Conservation (phyloP, 2,329 filamentous ascomycete species). For the Aulographum hederae region DNA sequence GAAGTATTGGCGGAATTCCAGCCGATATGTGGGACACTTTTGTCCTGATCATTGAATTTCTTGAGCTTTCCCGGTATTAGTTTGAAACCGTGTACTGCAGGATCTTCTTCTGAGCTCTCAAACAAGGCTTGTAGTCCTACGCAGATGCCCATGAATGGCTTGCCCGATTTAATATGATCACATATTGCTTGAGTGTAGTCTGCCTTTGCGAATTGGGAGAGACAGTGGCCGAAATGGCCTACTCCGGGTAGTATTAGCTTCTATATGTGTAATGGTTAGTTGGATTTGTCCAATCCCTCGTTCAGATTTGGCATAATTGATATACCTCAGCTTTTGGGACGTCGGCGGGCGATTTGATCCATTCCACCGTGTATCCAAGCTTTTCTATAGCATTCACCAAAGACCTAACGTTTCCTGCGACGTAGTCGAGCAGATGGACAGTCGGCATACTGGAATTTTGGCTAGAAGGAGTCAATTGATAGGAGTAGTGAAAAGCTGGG, state of each 20-base stretch:
- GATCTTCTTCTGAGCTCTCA: slow-evolving; percentile 64
- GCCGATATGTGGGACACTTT: slow-evolving; percentile 96
- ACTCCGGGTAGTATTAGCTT: slow-evolving; percentile 92
- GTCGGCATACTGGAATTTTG: slow-evolving; percentile 43
- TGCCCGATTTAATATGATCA: slow-evolving; percentile 71
- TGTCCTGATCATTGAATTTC: slow-evolving; percentile 58
- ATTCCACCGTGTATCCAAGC: slow-evolving; percentile 80
- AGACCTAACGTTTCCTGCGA: slow-evolving; percentile 89
- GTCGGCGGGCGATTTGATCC: slow-evolving; percentile 73
- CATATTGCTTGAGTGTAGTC: slow-evolving; percentile 71
- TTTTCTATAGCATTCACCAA: slow-evolving; percentile 97
- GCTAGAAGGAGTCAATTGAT: neutral
- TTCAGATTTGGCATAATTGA: slow-evolving; percentile 6
- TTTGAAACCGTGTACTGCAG: slow-evolving; percentile 53
- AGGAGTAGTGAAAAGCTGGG: neutral
- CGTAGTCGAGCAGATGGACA: slow-evolving; percentile 72
- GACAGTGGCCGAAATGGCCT: slow-evolving; percentile 92
- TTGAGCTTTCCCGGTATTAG: slow-evolving; percentile 53
- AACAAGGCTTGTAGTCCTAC: slow-evolving; percentile 88
- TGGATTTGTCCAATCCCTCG: slow-evolving; percentile 6
- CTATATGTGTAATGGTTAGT: slow-evolving; percentile 25
- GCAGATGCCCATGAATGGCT: slow-evolving; percentile 96
- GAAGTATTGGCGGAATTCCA: slow-evolving; percentile 79
- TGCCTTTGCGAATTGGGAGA: slow-evolving; percentile 63
- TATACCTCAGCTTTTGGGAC: slow-evolving; percentile 66